Percentiles rank a stretch among this genome's conserved stretches.
Evolutionary conservation across 2,329 filamentous ascomycete species (phyloP).

Genomic region (Pseudocercospora musae): DNA sequence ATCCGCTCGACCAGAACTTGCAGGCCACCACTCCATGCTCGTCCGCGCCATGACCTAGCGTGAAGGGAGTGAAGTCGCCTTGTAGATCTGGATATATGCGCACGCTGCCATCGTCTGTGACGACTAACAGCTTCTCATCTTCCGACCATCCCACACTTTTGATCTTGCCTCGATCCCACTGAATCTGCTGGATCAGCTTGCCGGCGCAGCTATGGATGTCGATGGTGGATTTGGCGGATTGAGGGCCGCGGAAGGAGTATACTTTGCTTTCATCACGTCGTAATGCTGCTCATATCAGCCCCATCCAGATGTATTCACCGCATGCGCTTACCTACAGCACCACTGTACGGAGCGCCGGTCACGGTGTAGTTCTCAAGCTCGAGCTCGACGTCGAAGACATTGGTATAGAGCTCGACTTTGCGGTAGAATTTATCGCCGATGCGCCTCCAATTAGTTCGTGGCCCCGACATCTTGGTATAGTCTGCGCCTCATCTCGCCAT

Average conservation of each 20-base stretch:
- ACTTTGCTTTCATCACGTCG: conserved; percentile 86
- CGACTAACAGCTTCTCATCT: conserved; percentile 84
- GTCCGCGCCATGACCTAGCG: conserved; percentile 81
- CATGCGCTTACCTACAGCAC: conserved; percentile 71
- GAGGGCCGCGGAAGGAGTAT: conserved; percentile 69
- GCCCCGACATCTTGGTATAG: conserved; percentile 47
- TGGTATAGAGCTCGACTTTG: conserved; percentile 89
- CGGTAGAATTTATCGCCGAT: conserved; percentile 93
- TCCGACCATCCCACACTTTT: conserved; percentile 94
- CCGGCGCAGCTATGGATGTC: conserved; percentile 93
- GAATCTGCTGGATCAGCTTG: conserved; percentile 61
- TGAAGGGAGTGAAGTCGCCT: conserved; percentile 92
- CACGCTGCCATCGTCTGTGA: conserved; percentile 85
- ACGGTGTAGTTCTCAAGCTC: conserved; percentile 94
- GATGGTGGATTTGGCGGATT: conserved; percentile 75
- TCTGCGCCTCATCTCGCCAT: conserved; percentile 8
- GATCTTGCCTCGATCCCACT: conserved; percentile 88
- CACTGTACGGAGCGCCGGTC: conserved; percentile 86
- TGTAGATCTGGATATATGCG: conserved; percentile 89
- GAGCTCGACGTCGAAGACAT: conserved; percentile 86
- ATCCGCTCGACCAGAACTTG: conserved; percentile 86
- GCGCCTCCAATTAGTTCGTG: conserved; percentile 90
- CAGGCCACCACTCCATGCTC: conserved; percentile 85
- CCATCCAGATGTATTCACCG: not conserved
- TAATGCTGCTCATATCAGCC: conserved; percentile 59